Evolutionary conservation across 257 asterid species (phyloP), one percentile per base, ranked within the genome.

Genomic region (Scutellaria baicalensis): DNA sequence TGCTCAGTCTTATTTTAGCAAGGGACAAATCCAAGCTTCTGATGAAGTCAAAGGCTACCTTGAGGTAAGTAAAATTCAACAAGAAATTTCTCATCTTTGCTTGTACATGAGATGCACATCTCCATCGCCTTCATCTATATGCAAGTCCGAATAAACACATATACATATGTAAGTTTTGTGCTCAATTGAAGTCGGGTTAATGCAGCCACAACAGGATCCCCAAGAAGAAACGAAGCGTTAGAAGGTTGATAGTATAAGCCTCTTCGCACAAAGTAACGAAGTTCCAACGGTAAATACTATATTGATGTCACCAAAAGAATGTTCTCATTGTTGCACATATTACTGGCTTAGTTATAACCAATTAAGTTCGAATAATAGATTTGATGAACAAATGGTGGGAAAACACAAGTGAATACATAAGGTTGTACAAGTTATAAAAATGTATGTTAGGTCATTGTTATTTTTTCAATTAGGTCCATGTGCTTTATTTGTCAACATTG

Each of bases 1-100:
- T 74, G 96, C 88, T 55, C 86, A 82, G 58, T 82, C 87, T 38
- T 93, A 93, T 77, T 84, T 85, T 54, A 81, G 95, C 49, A 68
- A 65, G 20, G 97, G 98, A 17, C 83, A 83, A 72, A 84, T 84
- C 69, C 88, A 71, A 71, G 86, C 91, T 77, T 84, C 92, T 44
- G 76, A 86, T 39, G 92, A 87, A 73, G 90, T 88, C 73, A 80
- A 33, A 73, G 38, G 74, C 83, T 85, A 76, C 79, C 77, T 87
- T 64, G 87, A 83, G 93, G 97, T 90, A 85, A 72, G 10, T 59
- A 48, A 33, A 12, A 16, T 50, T 20, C 31, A 23, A 23, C 31
- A 1, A 23, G 31, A 27, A 27, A 35, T 23, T 27, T 38, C 6
- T 33, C 57, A 14, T 57, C 47, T 57, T 58, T 52, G 9, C 35